Evolutionary conservation across 2,329 filamentous ascomycete genomes (phyloP), one percentile per base, ranked within the genome.

Genomic region (Capronia coronata): DNA sequence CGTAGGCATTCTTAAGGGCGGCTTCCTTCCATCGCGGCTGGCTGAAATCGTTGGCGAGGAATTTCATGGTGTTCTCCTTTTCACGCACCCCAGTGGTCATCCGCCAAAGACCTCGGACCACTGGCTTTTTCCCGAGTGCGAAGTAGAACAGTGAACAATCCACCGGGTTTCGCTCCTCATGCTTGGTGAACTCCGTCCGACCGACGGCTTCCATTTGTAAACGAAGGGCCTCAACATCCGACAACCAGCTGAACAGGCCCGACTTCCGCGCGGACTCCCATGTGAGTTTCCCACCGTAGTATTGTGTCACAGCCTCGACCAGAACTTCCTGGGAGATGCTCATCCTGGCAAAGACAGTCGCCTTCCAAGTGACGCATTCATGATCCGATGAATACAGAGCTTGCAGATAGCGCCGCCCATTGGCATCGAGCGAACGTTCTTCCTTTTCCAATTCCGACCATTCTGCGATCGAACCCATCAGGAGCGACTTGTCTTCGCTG

Each of bases 1-100:
- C 91, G 68, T 96, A 98, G 0, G 93, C 93, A 65, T 98, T 98
- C 69, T 98, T 98, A 52, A 94, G 72, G 0, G 93, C 93, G 3
- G 87, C 82, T 1, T 86, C 94, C 65, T 80, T 86, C 87, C 93
- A 97, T 59, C 87, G 84, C 0, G 83, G 77, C 54, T 95, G 86
- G 2, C 80, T 76, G 66, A 98, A 98, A 65, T 97, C 89, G 62
- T 96, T 94, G n/a, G 84, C 78, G 18, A 98, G 73, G 23, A 98
- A 75, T 53, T 79, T 82, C 52, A 84, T 79, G 0, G 93, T 98
- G 0, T 85, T 82, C 2, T 68, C 73, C 67, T 97, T 93, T 66
- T 98, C 94, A 50, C 78, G 80, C 61, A 94, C 85, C 83, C 93
- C 93, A 34, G 75, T 81, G 4, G 93, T 90, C 79, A 97, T 96